Evolutionary conservation across 768 basidiomycete species (phyloP), one percentile per base, ranked within the genome.

Genomic region (Russula olivacea): DNA sequence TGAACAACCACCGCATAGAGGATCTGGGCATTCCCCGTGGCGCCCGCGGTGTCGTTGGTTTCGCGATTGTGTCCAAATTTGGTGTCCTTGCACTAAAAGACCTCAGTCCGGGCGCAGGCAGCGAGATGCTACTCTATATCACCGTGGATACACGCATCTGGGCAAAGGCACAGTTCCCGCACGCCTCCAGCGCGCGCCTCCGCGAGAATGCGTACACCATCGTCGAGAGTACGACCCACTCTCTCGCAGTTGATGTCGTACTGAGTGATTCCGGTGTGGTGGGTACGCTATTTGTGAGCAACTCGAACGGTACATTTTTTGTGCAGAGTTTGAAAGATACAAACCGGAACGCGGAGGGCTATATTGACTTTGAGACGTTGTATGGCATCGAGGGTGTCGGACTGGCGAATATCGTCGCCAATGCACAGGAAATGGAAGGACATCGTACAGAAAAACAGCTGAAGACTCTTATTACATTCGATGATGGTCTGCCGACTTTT

Each of bases 261-360:
- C 80, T 91, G 10, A 83, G 86, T 60, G 83, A 87, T 66, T 73
- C 76, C 54, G 76, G 76, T 59, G 73, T 77, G 11, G 83, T 95
- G 48, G 97, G 97, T 2, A 98, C 96, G 2, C 77, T 99, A 15
- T 99, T 98, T 77, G 88, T 96, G 59, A 91, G 88, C 75, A 97
- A 98, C 74, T 92, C 90, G 41, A 95, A 98, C 69, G 97, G 97
- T 4, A 97, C 94, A 15, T 95, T 85, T 74, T 99, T 98, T 72
- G 89, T 93, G 11, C 83, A 95, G 74, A 89, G 89, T 68, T 79
- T 99, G 62, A 83, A 87, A 75, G 87, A 96, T 70, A 98, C 97
- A 5, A 98, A 98, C 72, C 79, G 97, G 53, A 96, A 98, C 72
- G 78, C 81, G 50, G 74, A 79, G 63, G 97, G 95, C 11, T 97